phyloP scores from a whole-genome alignment of 768 basidiomycete genomes.

The Tulasnella sp. region DNA sequence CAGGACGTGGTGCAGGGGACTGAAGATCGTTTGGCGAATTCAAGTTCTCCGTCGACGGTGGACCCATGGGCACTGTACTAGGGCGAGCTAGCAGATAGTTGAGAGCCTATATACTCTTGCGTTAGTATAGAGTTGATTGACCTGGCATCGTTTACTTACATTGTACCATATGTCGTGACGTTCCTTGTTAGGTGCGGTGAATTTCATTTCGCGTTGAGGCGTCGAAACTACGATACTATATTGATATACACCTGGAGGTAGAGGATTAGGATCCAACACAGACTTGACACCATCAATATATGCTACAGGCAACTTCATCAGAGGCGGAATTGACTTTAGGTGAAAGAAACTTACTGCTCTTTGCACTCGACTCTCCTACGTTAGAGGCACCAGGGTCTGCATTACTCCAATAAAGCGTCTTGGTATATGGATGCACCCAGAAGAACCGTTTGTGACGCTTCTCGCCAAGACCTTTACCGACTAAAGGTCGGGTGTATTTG shows the following conservation, averaged over 20 bases:
- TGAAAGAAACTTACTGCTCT: constrained; percentile 64
- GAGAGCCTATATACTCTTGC: constrained; percentile 48
- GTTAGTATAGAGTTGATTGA: constrained; percentile 6
- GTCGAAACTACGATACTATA: constrained; percentile 90
- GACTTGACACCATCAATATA: constrained; percentile 87
- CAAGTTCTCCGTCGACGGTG: constrained; percentile 20
- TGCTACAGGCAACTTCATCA: constrained; percentile 35
- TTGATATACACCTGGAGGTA: constrained; percentile 85
- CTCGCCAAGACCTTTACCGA: constrained; percentile 85
- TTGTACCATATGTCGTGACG: constrained; percentile 95
- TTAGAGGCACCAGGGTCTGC: constrained; percentile 82
- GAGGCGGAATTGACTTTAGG: not conserved
- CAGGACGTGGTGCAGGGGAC: constrained; percentile 19
- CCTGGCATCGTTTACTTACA: constrained; percentile 34
- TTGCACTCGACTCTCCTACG: constrained; percentile 84
- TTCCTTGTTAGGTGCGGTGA: constrained; percentile 92
- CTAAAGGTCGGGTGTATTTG: constrained; percentile 84
- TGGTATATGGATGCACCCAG: constrained; percentile 99
- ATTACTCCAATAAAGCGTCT: constrained; percentile 94
- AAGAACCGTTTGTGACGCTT: constrained; percentile 90
- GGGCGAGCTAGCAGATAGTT: constrained; percentile 81
- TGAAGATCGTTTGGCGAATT: constrained; percentile 18
- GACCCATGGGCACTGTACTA: constrained; percentile 22
- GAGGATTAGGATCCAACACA: constrained; percentile 90
- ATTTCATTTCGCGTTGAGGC: constrained; percentile 92